Base-by-base conservation (phyloP, 768 basidiomycete species). In the Mycena sanguinolenta region DNA sequence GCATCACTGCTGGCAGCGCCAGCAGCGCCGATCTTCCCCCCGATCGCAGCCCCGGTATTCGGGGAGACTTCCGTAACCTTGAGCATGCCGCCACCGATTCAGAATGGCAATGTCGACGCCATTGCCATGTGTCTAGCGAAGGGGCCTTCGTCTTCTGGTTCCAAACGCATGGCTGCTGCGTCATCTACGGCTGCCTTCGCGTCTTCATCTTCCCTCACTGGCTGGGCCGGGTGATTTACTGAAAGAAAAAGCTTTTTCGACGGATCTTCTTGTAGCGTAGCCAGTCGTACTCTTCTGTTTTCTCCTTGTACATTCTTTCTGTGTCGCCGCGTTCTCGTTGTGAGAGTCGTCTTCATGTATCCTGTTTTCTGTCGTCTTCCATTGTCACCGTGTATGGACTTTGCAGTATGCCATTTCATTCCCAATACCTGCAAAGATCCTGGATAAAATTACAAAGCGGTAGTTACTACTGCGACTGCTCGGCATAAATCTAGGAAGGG, bases 401-500 rank as follows among this genome's bases (percentile, higher is more conserved):
- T 30, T 6, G 19, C 21, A 44, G 27, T 25, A 58, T 58, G 21
- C 4, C 44, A 46, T 46, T 46, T 59, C 23, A 58, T 28, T 53
- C 10, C 34, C 23, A 70, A 65, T 42, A 38, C 49, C 32, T 34
- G 32, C 32, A 34, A 34, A 34, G 32, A 34, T 34, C 32, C 32
- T 10, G 32, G 10, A 34, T 34, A 34, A 34, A 34, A 10, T 34
- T 34, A 34, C 32, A 34, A n/a, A 34, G 32, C 32, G 10, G 10
- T 34, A 34, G 32, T 34, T 27, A 52, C 78, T 81, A 90, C 76
- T 88, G 84, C 8, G 89, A 81, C 74, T 93, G 92, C 78, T 94
- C 92, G 25, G 92, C 91, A 74, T 94, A 94, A 39, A 94, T 77
- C 85, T 86, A 62, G 12, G 42, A 42, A 39, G 16, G 32, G 39